Evolutionary conservation across 2,329 filamentous ascomycete genomes (phyloP).

Genomic region (Paraphaeosphaeria sporulosa): DNA sequence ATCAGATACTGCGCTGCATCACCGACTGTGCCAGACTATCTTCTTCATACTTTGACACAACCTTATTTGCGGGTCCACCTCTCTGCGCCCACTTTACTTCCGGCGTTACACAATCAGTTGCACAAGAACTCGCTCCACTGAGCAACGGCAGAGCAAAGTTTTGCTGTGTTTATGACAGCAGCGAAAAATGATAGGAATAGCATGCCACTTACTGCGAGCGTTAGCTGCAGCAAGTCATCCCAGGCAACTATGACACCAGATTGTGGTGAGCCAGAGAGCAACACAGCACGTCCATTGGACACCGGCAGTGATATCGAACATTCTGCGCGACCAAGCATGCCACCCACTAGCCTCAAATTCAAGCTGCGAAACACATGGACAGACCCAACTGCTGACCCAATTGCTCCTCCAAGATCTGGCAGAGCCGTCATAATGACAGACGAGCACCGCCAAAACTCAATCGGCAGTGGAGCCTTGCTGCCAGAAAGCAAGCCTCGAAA

Average conservation of each 20-base stretch:
- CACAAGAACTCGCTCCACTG: conserved; percentile 4
- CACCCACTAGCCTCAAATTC: conserved; percentile 3
- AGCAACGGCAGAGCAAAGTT: not conserved
- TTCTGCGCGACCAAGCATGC: not conserved
- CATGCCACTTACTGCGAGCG: not conserved
- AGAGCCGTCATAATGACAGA: not conserved
- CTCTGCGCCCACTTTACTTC: not conserved
- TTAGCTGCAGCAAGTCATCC: not conserved
- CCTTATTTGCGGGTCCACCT: not conserved
- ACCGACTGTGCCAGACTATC: not conserved
- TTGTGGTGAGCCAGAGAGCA: not conserved
- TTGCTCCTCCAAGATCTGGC: not conserved
- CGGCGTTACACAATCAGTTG: not conserved
- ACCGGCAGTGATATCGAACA: not conserved
- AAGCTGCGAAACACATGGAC: not conserved
- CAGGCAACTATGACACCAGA: not conserved
- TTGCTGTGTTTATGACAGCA: conserved; percentile 2
- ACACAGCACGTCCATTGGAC: not conserved
- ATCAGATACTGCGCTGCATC: not conserved
- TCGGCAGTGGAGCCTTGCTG: not conserved
- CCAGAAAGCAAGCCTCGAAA: not conserved
- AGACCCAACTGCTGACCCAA: not conserved
- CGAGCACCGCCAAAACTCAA: not conserved
- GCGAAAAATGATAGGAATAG: not conserved
- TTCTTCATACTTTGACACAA: not conserved